phyloP scores from a whole-genome alignment of 2,329 filamentous ascomycete species.

The Monilinia laxa region DNA sequence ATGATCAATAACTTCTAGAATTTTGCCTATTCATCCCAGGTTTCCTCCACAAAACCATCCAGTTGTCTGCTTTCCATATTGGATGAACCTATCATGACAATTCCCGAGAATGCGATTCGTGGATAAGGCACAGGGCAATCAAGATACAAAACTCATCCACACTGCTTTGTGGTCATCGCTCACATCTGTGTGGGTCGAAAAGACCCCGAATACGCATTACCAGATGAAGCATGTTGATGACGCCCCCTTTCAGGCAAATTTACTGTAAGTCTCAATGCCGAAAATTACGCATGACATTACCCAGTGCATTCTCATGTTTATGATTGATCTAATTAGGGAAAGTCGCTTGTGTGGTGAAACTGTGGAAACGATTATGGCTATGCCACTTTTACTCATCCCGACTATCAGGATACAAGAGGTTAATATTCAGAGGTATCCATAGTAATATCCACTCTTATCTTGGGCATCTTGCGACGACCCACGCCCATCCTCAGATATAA shows the following conservation, averaged over 20 bases:
- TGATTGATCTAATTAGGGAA: no score
- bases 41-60: neutral
- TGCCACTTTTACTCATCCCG: no score
- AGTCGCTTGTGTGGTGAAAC: no score
- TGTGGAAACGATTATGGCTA: no score
- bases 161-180: neutral
- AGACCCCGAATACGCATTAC: neutral
- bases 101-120: neutral
- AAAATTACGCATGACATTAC: no score
- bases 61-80: neutral
- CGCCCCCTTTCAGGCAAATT: no score
- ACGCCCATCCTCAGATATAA: no score
- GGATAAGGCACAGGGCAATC: neutral
- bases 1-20: neutral
- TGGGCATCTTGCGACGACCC: no score
- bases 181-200: neutral
- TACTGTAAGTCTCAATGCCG: neutral
- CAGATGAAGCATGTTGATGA: neutral
- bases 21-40: neutral
- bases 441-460: no score
- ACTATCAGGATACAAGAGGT: no score
- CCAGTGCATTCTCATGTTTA: no score
- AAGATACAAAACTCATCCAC: neutral
- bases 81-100: slow-evolving; percentile 1
- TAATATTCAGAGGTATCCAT: no score